Conservation (phyloP, 805 yeast species). For the Tetrapisispora nanseiensis region DNA sequence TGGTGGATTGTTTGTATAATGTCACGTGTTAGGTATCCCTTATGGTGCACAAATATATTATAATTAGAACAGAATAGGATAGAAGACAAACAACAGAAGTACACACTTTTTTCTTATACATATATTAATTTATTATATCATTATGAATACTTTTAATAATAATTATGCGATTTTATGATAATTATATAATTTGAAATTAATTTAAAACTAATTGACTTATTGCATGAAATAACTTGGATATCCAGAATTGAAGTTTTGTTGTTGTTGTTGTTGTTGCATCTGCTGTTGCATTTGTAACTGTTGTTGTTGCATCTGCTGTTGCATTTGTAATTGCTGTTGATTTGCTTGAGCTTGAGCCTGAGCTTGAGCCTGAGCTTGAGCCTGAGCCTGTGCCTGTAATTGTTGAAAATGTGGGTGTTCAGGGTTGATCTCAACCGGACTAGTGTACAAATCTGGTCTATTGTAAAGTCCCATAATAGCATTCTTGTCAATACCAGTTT, state of each 20-base stretch:
- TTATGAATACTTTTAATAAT: too few species aligned
- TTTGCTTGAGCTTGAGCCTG: constrained; percentile 11
- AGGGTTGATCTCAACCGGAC: constrained; percentile 23
- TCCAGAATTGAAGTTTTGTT: constrained; percentile 6
- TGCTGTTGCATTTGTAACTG: constrained; percentile 19
- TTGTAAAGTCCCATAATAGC: constrained; percentile 22
- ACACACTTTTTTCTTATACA: too few species aligned
- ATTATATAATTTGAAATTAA: too few species aligned
- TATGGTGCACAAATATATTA: too few species aligned
- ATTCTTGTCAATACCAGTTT: constrained; percentile 15
- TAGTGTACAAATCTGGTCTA: constrained; percentile 22
- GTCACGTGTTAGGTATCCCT: too few species aligned
- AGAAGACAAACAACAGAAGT: too few species aligned
- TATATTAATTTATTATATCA: too few species aligned
- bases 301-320: constrained; percentile 14
- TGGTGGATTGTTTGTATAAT: too few species aligned
- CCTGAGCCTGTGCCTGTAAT: constrained; percentile 7
- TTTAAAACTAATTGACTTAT: neutral
- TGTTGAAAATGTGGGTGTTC: constrained; percentile 25
- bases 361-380: constrained; percentile 9
- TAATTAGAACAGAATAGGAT: too few species aligned
- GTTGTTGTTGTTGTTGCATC: constrained; percentile 7
- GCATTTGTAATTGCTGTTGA: constrained; percentile 7
- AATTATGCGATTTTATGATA: too few species aligned
- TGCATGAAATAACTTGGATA: constrained; percentile 10